A percentile compares a stretch with the other conserved stretches of the same genome.
phyloP scores from a whole-genome alignment of 2,329 filamentous ascomycete genomes.

The Coniella vitis region DNA sequence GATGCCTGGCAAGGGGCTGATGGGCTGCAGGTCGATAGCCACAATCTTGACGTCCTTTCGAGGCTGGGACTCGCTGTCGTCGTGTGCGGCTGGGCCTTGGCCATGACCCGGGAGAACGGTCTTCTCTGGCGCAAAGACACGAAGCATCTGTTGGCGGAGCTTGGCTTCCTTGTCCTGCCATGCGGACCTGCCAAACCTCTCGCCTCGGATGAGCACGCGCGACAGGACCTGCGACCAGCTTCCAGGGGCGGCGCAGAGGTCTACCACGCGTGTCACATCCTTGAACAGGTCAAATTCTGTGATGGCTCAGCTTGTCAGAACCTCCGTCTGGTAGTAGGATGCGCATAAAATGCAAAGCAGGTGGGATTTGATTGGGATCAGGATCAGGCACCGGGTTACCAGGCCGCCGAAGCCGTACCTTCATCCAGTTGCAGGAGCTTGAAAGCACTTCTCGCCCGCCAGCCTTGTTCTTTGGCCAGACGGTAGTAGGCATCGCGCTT shows the following conservation, averaged over 20 bases:
- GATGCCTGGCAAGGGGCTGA: constrained; percentile 88
- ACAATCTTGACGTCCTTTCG: constrained; percentile 83
- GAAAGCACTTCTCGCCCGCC: constrained; percentile 93
- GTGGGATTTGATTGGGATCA: no score
- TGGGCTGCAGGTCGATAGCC: constrained; percentile 90
- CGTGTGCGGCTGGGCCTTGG: constrained; percentile 14
- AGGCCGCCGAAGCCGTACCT: constrained; percentile 33
- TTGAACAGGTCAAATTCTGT: constrained; percentile 90
- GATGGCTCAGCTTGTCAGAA: not conserved
- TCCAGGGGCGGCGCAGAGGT: constrained; percentile 90
- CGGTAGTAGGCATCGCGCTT: constrained; percentile 98
- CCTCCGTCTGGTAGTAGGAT: no score
- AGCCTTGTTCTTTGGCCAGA: constrained; percentile 96
- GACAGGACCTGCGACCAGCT: constrained; percentile 98
- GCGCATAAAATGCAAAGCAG: no score
- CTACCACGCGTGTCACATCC: constrained; percentile 84
- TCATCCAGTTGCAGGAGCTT: constrained; percentile 94
- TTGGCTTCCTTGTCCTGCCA: constrained; percentile 79
- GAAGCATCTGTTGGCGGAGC: constrained; percentile 55
- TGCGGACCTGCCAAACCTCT: constrained; percentile 77
- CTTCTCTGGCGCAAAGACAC: constrained; percentile 34
- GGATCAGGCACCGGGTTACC: no score
- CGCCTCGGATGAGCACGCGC: constrained; percentile 84
- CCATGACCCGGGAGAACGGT: constrained; percentile 15
- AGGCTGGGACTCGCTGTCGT: constrained; percentile 30